A percentile compares a stretch with the other conserved stretches of the same genome.
phyloP scores from a whole-genome alignment of 2,329 filamentous ascomycete genomes.

The Trichoderma gracile region DNA sequence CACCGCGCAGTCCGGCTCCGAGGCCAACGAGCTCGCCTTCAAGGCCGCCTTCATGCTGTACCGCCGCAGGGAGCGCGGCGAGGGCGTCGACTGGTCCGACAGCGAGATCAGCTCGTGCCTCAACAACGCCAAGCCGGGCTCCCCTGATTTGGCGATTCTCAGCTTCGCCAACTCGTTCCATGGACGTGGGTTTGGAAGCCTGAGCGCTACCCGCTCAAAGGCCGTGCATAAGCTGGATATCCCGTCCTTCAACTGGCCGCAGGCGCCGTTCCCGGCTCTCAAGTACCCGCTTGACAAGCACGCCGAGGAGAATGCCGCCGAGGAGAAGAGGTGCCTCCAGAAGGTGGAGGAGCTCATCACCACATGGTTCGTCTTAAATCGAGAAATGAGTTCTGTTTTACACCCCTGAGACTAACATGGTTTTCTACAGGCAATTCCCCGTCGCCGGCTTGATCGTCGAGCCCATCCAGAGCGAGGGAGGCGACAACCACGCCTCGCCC shows the following conservation, averaged over 20 bases:
- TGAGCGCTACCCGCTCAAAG: constrained; percentile 79
- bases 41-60: constrained; percentile 86
- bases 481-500: constrained; percentile 79
- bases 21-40: constrained; percentile 83
- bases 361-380: constrained; percentile 41
- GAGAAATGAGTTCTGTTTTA: too few species aligned
- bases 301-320: constrained; percentile 66
- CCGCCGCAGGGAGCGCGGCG: constrained; percentile 69
- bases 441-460: constrained; percentile 75
- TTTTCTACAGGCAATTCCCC: constrained; percentile 56
- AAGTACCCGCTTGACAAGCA: constrained; percentile 76
- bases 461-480: constrained; percentile 80
- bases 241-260: constrained; percentile 85
- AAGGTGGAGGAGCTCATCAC: constrained; percentile 72
- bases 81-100: constrained; percentile 67
- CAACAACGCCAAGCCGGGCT: constrained; percentile 71
- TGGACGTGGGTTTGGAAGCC: constrained; percentile 74
- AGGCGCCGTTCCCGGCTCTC: constrained; percentile 74
- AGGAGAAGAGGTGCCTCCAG: constrained; percentile 71
- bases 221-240: constrained; percentile 86
- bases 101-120: constrained; percentile 69
- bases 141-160: constrained; percentile 73
- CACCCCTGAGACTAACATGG: not conserved
- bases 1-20: constrained; percentile 75
- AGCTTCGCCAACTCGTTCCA: constrained; percentile 80